Evolutionary conservation across 2,329 filamentous ascomycete species (phyloP), one percentile per base, ranked within the genome.

Genomic region (Fusarium sp.): DNA sequence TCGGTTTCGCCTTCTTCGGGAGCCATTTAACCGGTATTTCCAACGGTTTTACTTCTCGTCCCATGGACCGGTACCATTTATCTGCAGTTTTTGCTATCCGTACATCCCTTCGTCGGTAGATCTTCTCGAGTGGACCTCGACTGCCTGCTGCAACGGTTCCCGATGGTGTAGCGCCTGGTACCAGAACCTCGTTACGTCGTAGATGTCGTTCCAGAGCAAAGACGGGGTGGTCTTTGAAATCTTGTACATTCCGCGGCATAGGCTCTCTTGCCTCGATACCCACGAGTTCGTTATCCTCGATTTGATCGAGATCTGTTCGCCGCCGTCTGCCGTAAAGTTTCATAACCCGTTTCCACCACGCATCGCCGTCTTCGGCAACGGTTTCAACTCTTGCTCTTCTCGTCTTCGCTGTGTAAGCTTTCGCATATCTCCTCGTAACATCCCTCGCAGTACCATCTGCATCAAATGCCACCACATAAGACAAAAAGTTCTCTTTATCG

Each of bases 361-460:
- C 75, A 12, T 81, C 81, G 0, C 82, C 85, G 12, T 81, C 74
- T 71, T 85, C 79, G 82, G 84, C 45, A 77, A 84, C 78, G 31
- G 76, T 79, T 49, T 98, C 96, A 3, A 99, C 86, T n/a, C 96
- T 89, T 62, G 88, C 80, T 69, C 90, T 93, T 23, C 93, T 87
- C 2, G 94, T 97, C 80, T 98, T 98, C 23, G 94, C 92, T 72
- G 94, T 96, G 80, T 91, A 98, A 0, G 91, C 91, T 78, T 96
- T 97, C 2, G 90, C 86, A 76, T 99, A 99, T 18, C 96, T 89
- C 58, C 89, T 86, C 0, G 96, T 99, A 1, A 99, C 93, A 75
- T 99, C 96, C 74, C 88, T 89, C 1, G 89, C 93, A 16, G 88
- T 88, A 4, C 90, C 91, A 70, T 97, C 92, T 14, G 90, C 88